Base-by-base conservation (phyloP, 495 filamentous ascomycete species). In the Bryoglossum gracile region DNA sequence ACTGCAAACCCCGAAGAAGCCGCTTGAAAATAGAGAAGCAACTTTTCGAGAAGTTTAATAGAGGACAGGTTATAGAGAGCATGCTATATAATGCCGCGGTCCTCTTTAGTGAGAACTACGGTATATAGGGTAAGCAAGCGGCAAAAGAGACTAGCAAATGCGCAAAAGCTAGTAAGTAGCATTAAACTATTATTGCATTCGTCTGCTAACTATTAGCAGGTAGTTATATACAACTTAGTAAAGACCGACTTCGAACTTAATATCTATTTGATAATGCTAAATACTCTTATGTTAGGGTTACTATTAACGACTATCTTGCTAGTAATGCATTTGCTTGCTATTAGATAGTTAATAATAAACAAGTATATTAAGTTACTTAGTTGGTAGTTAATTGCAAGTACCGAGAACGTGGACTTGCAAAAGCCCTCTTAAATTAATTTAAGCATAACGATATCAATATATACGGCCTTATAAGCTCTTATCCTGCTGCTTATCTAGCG, bases 351-450 rank as follows among this genome's bases (percentile, higher is more conserved):
- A 9, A 61, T 23, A 46, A 45, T 6, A 56, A 34, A 47, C 58
- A 33, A 39, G 43, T 68, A 35, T 67, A 57, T 50, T 69, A 66
- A 66, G 42, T 69, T 17, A 67, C 66, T 48, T 63, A 69, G 50
- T 58, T 69, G 19, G 62, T 65, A 0, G 62, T 69, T 19, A 55
- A 62, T 41, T 35, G 23, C 26, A 54, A 61, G 34, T 66, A 51
- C 37, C 59, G 65, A 17, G 50, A 61, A 39, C 63, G 53, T 41
- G 57, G 63, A 46, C 50, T 68, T 50, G 63, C 65, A 50, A 49
- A 25, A 10, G 48, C 48, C 17, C 58, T 68, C 4, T 53, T 68
- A 25, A 48, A 61, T 43, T 18, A 46, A 11, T 49, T 61, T 33
- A 44, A 42, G 21, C 39, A 55, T 17, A 43, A 58, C 32, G 56